Percentiles rank a stretch among this genome's conserved stretches.
Evolutionary conservation across 192 early-diverging fungal genomes (phyloP).

Genomic region (Haplosporangium gracile): DNA sequence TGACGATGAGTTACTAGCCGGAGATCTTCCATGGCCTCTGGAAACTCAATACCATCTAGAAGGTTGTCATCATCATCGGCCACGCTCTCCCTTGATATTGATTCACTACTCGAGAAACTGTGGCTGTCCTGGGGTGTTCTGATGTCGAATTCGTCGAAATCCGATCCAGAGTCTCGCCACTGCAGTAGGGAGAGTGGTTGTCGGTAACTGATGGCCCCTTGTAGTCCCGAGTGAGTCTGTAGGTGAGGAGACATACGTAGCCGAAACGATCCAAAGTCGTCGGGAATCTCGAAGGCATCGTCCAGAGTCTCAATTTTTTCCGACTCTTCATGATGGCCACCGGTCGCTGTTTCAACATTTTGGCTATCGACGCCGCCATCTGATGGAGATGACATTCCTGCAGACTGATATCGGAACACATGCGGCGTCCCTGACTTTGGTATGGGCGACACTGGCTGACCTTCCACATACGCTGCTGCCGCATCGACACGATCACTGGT

Average conservation of each 20-base stretch:
- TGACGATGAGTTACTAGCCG: constrained; percentile 17
- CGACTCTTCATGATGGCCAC: neutral
- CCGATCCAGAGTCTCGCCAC: constrained; percentile 31
- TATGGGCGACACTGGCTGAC: neutral
- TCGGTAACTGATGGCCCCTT: neutral
- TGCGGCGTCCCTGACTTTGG: neutral
- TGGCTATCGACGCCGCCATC: neutral
- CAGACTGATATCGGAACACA: neutral
- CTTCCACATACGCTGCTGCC: neutral
- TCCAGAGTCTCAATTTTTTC: constrained; percentile 38
- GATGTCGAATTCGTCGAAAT: constrained; percentile 26
- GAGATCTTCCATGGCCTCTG: constrained; percentile 29
- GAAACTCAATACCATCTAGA: constrained; percentile 33
- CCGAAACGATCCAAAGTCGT: constrained; percentile 20
- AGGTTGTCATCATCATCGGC: constrained; percentile 29
- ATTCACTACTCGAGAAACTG: constrained; percentile 22
- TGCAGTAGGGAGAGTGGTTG: constrained; percentile 10
- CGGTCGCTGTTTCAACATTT: neutral
- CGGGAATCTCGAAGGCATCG: constrained; percentile 37
- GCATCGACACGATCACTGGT: neutral
- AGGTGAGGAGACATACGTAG: neutral
- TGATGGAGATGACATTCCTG: neutral
- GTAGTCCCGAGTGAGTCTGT: neutral
- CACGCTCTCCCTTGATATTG: constrained; percentile 19
- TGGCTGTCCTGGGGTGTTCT: constrained; percentile 30